A percentile compares a stretch with the other conserved stretches of the same genome.
phyloP scores from a whole-genome alignment of 106 monocot genomes.

The Narthecium ossifragum region DNA sequence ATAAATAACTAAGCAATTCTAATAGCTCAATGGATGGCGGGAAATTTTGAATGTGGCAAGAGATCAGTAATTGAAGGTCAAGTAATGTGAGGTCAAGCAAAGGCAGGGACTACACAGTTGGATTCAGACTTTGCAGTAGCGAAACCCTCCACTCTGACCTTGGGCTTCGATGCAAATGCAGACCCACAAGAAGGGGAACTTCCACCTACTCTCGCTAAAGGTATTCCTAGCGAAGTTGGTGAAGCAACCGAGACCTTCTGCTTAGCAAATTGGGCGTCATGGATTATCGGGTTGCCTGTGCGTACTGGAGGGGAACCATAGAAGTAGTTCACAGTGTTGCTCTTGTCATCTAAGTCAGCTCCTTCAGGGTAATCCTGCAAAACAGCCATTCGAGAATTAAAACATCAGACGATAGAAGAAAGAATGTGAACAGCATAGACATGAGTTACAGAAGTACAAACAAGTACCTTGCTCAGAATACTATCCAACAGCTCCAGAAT shows the following conservation, averaged over 20 bases:
- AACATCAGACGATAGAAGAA: neutral
- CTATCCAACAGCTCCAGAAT: conserved; percentile 1
- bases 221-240: conserved; percentile 7
- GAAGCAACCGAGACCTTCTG: neutral
- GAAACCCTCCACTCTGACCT: conserved; percentile 57
- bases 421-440: neutral
- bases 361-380: conserved; percentile 24
- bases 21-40: too few relatives aligned
- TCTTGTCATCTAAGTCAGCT: conserved; percentile 12
- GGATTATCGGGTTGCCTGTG: conserved; percentile 36
- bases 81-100: too few relatives aligned
- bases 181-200: conserved; percentile 26
- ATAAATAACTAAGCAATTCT: too few relatives aligned
- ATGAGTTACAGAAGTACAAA: neutral
- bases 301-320: conserved; percentile 47
- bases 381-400: neutral
- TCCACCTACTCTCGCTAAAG: conserved; percentile 14
- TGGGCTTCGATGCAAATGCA: conserved; percentile 28
- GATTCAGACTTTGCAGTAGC: conserved; percentile 21
- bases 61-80: too few relatives aligned
- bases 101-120: conserved; percentile 15
- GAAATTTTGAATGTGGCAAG: too few relatives aligned
- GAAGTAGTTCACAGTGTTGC: conserved; percentile 18
- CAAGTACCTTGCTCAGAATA: conserved; percentile 4
- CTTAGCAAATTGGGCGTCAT: conserved; percentile 35